phyloP scores from a whole-genome alignment of 2,329 filamentous ascomycete genomes.

The Tolypocladium tropicale region DNA sequence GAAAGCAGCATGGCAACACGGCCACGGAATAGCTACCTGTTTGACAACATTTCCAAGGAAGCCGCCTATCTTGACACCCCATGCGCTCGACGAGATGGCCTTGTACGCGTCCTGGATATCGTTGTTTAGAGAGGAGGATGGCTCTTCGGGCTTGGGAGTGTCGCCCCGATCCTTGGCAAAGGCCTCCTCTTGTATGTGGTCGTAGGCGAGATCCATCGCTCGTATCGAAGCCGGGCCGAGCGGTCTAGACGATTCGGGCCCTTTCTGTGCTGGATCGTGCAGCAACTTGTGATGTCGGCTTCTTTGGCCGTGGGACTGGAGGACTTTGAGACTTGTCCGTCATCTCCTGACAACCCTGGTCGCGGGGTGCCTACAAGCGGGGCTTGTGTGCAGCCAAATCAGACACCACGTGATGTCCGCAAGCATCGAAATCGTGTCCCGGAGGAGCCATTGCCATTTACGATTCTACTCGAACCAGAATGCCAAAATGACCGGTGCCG shows the following conservation, averaged over 20 bases:
- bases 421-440: background rate
- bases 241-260: background rate
- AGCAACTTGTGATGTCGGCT: background rate
- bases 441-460: background rate
- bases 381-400: background rate
- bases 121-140: conserved; percentile 57
- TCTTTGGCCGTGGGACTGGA: too few species aligned
- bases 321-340: background rate
- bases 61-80: conserved; percentile 81
- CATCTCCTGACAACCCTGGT: background rate
- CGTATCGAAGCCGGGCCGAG: background rate
- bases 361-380: background rate
- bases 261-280: background rate
- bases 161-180: conserved; percentile 49
- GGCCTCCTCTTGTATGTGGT: conserved; percentile 84
- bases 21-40: conserved; percentile 45
- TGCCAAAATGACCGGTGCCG: too few species aligned
- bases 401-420: background rate
- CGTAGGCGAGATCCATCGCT: conserved; percentile 90
- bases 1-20: background rate
- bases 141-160: conserved; percentile 28
- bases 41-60: conserved; percentile 89
- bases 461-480: too few species aligned
- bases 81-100: conserved; percentile 81
- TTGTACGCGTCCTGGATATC: conserved; percentile 95